phyloP scores from a whole-genome alignment of 176 grass and related monocot genomes.

The Rhynchospora tenuis region DNA sequence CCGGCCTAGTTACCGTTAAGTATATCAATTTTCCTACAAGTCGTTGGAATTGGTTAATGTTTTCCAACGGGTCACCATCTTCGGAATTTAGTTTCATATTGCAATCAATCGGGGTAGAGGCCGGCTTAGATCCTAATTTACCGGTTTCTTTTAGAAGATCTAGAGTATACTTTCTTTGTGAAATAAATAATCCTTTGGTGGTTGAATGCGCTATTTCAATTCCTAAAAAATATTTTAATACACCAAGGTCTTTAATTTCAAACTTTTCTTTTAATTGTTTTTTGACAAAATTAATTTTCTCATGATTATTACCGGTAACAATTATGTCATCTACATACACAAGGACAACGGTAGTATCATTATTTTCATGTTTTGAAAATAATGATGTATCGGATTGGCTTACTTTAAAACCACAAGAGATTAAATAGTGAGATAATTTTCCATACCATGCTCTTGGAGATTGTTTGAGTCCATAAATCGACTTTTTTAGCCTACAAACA shows the following conservation, averaged over 20 bases:
- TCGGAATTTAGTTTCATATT: neutral
- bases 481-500: neutral
- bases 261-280: neutral
- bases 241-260: neutral
- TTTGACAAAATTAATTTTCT: neutral
- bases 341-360: neutral
- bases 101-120: neutral
- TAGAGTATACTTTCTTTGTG: neutral
- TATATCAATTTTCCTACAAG: neutral
- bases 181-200: neutral
- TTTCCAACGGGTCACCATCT: neutral
- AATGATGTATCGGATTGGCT: neutral
- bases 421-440: neutral
- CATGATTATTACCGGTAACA: neutral
- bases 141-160: neutral
- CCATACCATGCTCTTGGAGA: slow-evolving; percentile 2
- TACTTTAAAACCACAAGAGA: neutral
- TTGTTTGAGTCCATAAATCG: neutral
- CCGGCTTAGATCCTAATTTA: neutral
- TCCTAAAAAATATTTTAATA: neutral
- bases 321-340: neutral
- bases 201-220: neutral
- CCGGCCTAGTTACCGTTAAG: neutral
- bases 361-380: neutral
- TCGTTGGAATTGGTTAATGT: neutral